A percentile compares a stretch with the other conserved stretches of the same genome.
phyloP scores from a whole-genome alignment of 495 filamentous ascomycete genomes.

The Daldinia caldariorum region DNA sequence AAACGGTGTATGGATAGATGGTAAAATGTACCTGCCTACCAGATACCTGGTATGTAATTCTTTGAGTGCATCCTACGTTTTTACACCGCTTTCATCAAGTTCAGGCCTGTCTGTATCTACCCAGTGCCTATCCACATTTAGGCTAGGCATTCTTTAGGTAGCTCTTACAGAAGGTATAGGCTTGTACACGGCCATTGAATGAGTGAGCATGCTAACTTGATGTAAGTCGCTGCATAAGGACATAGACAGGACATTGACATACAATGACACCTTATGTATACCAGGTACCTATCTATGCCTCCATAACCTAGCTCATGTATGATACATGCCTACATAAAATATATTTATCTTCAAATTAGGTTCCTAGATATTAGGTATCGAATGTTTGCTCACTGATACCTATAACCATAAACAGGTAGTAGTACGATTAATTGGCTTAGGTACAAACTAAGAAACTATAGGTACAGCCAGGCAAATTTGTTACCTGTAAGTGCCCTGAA shows the following conservation, averaged over 20 bases:
- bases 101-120: constrained; percentile 17
- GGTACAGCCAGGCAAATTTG: constrained; percentile 1
- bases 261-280: constrained; percentile 16
- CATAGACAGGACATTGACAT: constrained; percentile 2
- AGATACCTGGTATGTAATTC: constrained; percentile 8
- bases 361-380: constrained; percentile 13
- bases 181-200: constrained; percentile 15
- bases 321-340: constrained; percentile 4
- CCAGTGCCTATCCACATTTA: constrained; percentile 25
- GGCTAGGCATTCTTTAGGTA: constrained; percentile 10
- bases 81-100: constrained; percentile 40
- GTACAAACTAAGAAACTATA: not conserved
- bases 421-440: no score
- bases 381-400: not conserved
- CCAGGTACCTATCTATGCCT: no score
- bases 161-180: not conserved
- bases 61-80: not conserved
- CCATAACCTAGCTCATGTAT: no score
- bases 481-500: constrained; percentile 27
- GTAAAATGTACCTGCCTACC: not conserved
- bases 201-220: not conserved
- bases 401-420: no score
- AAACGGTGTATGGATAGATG: constrained; percentile 10
- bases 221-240: constrained; percentile 13
- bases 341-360: not conserved